Evolutionary conservation across 345 rosid genomes (phyloP).

Genomic region (Noccaea caerulescens): DNA sequence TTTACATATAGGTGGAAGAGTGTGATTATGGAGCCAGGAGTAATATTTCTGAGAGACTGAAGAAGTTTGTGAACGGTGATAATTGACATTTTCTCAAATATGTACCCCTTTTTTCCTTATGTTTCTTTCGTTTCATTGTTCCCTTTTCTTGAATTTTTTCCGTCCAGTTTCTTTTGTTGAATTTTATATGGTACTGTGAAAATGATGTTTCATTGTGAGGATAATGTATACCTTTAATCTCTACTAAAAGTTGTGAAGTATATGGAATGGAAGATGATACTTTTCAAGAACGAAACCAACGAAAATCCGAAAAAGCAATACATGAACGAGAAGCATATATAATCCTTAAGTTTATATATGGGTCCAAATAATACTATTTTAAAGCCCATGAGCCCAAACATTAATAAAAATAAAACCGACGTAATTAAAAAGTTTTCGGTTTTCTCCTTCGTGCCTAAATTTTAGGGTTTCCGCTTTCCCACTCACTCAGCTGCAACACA

Average conservation of each 20-base stretch:
- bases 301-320: background rate
- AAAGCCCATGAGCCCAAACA: conserved; percentile 18
- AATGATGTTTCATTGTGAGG: conserved; percentile 28
- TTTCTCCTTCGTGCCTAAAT: background rate
- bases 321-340: background rate
- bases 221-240: background rate
- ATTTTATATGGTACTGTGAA: background rate
- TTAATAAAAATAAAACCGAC: background rate
- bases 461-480: conserved; percentile 26
- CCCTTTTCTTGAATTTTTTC: background rate
- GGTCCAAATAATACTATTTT: background rate
- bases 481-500: conserved; percentile 2
- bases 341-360: too few species aligned
- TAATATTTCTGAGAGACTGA: conserved; percentile 30
- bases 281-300: background rate
- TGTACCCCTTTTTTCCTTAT: background rate
- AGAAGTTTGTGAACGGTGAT: conserved; percentile 34
- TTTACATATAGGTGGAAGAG: conserved; percentile 37
- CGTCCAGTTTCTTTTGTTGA: conserved; percentile 7
- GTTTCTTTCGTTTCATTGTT: background rate
- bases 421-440: background rate
- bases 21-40: conserved; percentile 31
- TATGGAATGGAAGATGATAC: background rate
- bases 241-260: conserved; percentile 3
- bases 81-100: background rate